Evolutionary conservation across 2,329 filamentous ascomycete species (phyloP), one percentile per base, ranked within the genome.

Genomic region (Aspergillus puulaauensis): DNA sequence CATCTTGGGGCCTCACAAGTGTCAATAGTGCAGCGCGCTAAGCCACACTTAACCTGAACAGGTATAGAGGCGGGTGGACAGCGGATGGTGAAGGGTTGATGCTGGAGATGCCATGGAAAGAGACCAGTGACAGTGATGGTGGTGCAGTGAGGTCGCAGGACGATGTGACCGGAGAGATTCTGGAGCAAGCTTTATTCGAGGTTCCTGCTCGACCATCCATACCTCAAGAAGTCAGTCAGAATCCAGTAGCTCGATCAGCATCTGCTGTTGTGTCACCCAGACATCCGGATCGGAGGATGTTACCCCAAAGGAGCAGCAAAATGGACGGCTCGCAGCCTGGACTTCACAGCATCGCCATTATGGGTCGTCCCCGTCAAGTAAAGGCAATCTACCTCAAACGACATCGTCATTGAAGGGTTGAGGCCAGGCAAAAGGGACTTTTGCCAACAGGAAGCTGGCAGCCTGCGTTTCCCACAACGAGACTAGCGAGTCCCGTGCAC

Each of bases 21-120:
- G 56, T 61, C 66, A 66, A 68, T 68, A 67, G 65, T 61, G 62
- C 52, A 58, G 54, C 50, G 44, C 60, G 60, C 61, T 57, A 56
- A 54, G 27, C 54, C 54, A 33, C 37, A 40, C 41, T 61, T 50
- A 61, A 53, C 54, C 60, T 43, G 41, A 49, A 58, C 33, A 45
- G 54, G 55, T 39, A 58, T 61, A 61, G 54, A 48, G 46, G 33
- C 46, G 48, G 46, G 46, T 47, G 24, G 41, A 54, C 41, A 50
- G 45, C 39, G 55, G 59, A 56, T 45, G 51, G 27, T 58, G 47
- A 27, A 56, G 46, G 27, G 24, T 43, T 52, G 49, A 52, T 14
- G 39, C 37, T 44, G 17, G 35, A 44, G 55, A 47, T 52, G 44
- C 8, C 21, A 57, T 46, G 54, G 40, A 39, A 44, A 50, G 24